Evolutionary conservation across 2,329 filamentous ascomycete species (phyloP), one percentile per base, ranked within the genome.

Genomic region (Chrysoporthe puriensis): DNA sequence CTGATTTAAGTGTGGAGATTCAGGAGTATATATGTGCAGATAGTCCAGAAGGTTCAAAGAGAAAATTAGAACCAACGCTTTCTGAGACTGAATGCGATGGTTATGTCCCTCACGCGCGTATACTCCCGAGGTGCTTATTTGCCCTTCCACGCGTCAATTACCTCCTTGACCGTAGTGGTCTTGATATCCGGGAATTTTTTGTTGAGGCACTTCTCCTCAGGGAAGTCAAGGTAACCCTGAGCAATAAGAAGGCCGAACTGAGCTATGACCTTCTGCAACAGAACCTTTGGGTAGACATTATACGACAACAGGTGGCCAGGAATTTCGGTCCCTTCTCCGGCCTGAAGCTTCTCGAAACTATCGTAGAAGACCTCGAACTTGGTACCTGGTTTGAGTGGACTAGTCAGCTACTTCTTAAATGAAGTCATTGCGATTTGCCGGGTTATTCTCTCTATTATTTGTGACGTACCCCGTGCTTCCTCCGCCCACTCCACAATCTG

Each of bases 401-500:
- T 5, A 42, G 36, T 42, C 32, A 58, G 56, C 56, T 3, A 2
- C 21, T 6, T 2, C 36, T 6, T 40, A 40, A 40, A 40, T 9
- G 34, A 21, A 14, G 11, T 54, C 11, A 8, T 9, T 13, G 7
- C 21, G 7, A 40, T 40, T 40, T 40, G 5, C 36, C 9, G 36
- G 36, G 36, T 21, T 14, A 13, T 7, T 16, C 4, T 14, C 26
- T 34, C 21, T 34, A 5, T 21, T 26, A 34, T 34, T 21, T 34
- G 13, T 34, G 11, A 58, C 56, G n/a, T 58, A 58, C 56, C 56
- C 18, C 56, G 56, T 40, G 56, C 56, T 14, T 58, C 56, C 34
- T 58, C 56, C 9, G 56, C 56, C 56, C 14, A 42, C 7, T 58
- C n/a, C 6, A 58, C 3, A 8, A 58, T 42, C 56, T 58, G 56